phyloP scores from a whole-genome alignment of 176 grass and related monocot species.

The Pontederia crassipes region DNA sequence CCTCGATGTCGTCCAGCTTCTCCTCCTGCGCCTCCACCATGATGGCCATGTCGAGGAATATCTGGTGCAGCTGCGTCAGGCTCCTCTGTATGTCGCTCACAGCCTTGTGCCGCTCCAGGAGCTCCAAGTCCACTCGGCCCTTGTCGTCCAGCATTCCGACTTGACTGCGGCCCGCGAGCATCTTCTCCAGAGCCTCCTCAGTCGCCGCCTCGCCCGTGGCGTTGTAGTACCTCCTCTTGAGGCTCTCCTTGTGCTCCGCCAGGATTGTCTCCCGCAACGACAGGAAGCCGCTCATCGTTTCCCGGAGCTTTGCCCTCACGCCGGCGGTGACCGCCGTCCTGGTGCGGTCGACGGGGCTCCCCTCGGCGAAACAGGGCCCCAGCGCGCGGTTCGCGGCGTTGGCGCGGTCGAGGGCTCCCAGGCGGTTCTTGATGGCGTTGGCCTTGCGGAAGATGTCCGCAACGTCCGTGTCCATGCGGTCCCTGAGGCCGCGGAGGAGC shows the following conservation, averaged over 20 bases:
- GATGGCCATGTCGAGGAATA: slow-evolving; percentile 40
- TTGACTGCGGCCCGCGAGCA: slow-evolving; percentile 22
- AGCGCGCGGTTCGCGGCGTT: slow-evolving; percentile 31
- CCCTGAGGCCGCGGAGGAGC: slow-evolving; percentile 26
- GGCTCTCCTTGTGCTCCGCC: slow-evolving; percentile 28
- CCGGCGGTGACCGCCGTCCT: slow-evolving; percentile 30
- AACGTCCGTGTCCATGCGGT: slow-evolving; percentile 36
- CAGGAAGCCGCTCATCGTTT: slow-evolving; percentile 34
- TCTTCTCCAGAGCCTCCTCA: slow-evolving; percentile 34
- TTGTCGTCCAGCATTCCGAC: slow-evolving; percentile 17
- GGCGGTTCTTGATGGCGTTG: slow-evolving; percentile 29
- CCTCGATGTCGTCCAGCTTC: slow-evolving; percentile 38
- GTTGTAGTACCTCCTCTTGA: slow-evolving; percentile 36
- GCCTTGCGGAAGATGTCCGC: slow-evolving; percentile 34
- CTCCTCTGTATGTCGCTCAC: slow-evolving; percentile 37
- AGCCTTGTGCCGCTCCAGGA: slow-evolving; percentile 30
- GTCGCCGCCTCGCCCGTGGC: slow-evolving; percentile 29
- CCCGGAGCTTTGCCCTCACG: slow-evolving; percentile 27
- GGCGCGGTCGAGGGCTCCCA: slow-evolving; percentile 27
- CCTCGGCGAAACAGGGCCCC: slow-evolving; percentile 18
- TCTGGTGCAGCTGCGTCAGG: slow-evolving; percentile 40
- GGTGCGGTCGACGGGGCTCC: slow-evolving; percentile 31
- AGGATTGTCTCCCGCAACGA: slow-evolving; percentile 30
- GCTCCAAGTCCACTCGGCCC: slow-evolving; percentile 25
- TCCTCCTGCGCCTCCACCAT: slow-evolving; percentile 37